Evolutionary conservation across 805 yeast species (phyloP).

Genomic region (Suhomyces canberraensis): DNA sequence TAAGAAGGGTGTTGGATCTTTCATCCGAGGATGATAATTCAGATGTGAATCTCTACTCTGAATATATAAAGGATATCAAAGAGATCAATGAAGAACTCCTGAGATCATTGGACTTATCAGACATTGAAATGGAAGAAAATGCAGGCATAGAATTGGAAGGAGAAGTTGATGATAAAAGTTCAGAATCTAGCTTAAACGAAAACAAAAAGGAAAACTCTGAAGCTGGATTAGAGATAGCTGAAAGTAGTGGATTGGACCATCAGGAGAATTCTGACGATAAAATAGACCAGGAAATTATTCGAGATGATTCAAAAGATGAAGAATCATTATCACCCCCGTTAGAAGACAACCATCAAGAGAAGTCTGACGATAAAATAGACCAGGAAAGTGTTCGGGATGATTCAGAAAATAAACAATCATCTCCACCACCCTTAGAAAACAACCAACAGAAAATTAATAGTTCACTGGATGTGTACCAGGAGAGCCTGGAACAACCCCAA

Average conservation of each 20-base stretch:
- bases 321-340: no score
- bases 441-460: no score
- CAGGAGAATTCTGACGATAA: background rate
- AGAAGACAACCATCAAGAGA: no score
- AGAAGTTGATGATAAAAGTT: background rate
- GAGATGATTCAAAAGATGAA: background rate
- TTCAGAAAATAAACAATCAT: background rate
- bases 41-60: conserved; percentile 7
- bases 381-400: background rate
- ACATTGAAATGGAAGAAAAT: background rate
- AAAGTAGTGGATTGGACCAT: no score
- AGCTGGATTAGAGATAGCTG: background rate
- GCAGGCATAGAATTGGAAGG: background rate
- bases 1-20: background rate
- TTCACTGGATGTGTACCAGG: no score
- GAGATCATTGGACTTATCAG: conserved; percentile 8
- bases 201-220: background rate
- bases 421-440: no score
- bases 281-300: background rate
- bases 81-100: conserved; percentile 14
- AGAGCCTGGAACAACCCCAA: no score
- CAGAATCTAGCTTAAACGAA: background rate
- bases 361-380: background rate
- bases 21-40: conserved; percentile 1
- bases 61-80: conserved; percentile 17